phyloP scores from a whole-genome alignment of 1,139 yeast species.

The Eremothecium coryli region DNA sequence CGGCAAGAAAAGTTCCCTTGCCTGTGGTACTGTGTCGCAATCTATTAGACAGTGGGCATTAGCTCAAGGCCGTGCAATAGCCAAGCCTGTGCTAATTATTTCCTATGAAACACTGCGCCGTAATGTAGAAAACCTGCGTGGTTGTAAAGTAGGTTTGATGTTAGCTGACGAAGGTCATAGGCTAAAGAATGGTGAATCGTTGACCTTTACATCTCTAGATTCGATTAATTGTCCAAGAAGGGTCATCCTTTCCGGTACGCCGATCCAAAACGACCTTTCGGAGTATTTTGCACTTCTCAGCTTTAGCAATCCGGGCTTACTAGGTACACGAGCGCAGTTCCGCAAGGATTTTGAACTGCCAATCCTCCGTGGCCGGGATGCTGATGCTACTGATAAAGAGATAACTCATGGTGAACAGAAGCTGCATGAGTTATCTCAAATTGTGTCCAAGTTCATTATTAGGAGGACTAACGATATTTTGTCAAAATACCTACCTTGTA shows the following conservation, averaged over 20 bases:
- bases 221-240: slow-evolving; percentile 77
- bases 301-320: slow-evolving; percentile 89
- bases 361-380: slow-evolving; percentile 80
- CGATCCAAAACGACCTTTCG: slow-evolving; percentile 91
- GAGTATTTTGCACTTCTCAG: slow-evolving; percentile 87
- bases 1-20: slow-evolving; percentile 47
- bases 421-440: slow-evolving; percentile 55
- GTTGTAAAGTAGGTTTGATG: slow-evolving; percentile 78
- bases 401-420: slow-evolving; percentile 63
- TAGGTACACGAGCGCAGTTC: slow-evolving; percentile 79
- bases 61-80: slow-evolving; percentile 81
- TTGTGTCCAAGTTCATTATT: slow-evolving; percentile 85
- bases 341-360: slow-evolving; percentile 74
- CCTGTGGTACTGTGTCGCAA: slow-evolving; percentile 44
- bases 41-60: slow-evolving; percentile 80
- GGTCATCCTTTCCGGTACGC: slow-evolving; percentile 92
- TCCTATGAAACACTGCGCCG: slow-evolving; percentile 90
- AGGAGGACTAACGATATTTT: slow-evolving; percentile 92
- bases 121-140: slow-evolving; percentile 67
- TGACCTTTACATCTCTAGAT: slow-evolving; percentile 82
- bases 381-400: slow-evolving; percentile 79
- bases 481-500: slow-evolving; percentile 87
- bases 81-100: slow-evolving; percentile 88
- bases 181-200: slow-evolving; percentile 86
- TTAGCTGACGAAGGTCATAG: slow-evolving; percentile 97